These are phyloP conservation scores for Didymella lethalis DNA, from an alignment of 2,329 filamentous ascomycete species.

Conservation along the genomic window DNA sequence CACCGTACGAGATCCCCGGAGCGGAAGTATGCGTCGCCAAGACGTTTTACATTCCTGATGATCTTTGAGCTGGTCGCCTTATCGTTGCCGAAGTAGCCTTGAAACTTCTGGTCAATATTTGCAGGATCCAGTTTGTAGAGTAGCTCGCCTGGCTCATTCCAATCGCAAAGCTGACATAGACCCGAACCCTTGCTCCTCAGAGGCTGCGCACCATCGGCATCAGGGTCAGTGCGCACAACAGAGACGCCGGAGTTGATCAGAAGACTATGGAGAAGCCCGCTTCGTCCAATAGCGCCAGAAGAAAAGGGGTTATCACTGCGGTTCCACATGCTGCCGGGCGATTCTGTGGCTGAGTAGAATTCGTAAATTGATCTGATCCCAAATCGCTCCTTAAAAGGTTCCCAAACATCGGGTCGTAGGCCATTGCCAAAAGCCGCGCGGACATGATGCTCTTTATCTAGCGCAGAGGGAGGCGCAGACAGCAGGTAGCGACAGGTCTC, in stretches of 20 bases:
- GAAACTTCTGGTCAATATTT: constrained; percentile 60
- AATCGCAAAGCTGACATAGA: constrained; percentile 67
- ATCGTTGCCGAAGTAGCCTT: constrained; percentile 68
- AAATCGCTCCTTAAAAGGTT: constrained; percentile 52
- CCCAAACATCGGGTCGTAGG: constrained; percentile 53
- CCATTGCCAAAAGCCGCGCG: constrained; percentile 51
- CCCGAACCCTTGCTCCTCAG: constrained; percentile 70
- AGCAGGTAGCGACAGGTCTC: constrained; percentile 52
- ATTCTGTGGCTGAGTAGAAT: constrained; percentile 56
- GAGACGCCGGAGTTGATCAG: constrained; percentile 62
- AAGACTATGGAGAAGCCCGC: constrained; percentile 66
- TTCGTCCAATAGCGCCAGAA: constrained; percentile 72
- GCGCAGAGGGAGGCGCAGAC: constrained; percentile 40
- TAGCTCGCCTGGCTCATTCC: constrained; percentile 74
- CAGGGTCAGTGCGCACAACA: constrained; percentile 71
- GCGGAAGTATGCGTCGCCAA: constrained; percentile 51
- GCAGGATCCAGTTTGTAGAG: constrained; percentile 54
- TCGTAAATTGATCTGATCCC: constrained; percentile 49
- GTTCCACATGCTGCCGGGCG: constrained; percentile 67
- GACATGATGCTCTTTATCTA: constrained; percentile 46
- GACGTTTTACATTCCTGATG: constrained; percentile 43
- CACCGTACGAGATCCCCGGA: constrained; percentile 47
- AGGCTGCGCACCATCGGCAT: constrained; percentile 66
- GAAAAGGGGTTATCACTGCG: constrained; percentile 62
- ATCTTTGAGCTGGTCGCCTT: constrained; percentile 46